Percentiles rank a stretch among this genome's conserved stretches.
phyloP scores from a whole-genome alignment of 305 asterid species.

The Caryopteris hybrid region DNA sequence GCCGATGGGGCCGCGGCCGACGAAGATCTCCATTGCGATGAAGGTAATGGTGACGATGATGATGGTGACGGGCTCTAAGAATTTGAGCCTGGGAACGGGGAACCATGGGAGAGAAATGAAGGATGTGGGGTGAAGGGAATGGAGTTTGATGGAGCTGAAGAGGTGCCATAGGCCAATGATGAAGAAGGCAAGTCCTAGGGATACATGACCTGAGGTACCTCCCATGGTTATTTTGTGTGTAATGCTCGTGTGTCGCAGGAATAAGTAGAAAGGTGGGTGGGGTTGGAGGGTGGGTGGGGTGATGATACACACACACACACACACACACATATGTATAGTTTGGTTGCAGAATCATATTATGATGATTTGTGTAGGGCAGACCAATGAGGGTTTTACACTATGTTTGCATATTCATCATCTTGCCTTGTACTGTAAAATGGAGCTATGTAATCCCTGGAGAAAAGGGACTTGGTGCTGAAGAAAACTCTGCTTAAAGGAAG shows the following conservation, averaged over 20 bases:
- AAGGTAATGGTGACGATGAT: constrained; percentile 23
- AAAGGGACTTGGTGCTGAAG: constrained; percentile 19
- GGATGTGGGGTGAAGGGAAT: constrained; percentile 37
- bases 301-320: too few species aligned
- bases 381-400: constrained; percentile 14
- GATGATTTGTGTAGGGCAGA: not conserved
- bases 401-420: constrained; percentile 18
- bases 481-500: constrained; percentile 40
- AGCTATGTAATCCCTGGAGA: not conserved
- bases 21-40: constrained; percentile 29
- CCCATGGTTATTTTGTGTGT: constrained; percentile 5
- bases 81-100: constrained; percentile 28
- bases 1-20: constrained; percentile 10
- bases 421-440: constrained; percentile 36
- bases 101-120: constrained; percentile 41
- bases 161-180: constrained; percentile 59
- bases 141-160: constrained; percentile 51
- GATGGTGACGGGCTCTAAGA: constrained; percentile 38
- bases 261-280: not conserved
- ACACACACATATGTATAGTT: not conserved
- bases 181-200: constrained; percentile 41
- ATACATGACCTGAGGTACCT: constrained; percentile 40
- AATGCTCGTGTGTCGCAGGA: too few species aligned
- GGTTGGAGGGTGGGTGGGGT: not conserved
- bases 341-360: not conserved